These are phyloP conservation scores for Vitis hybrid DNA, from an alignment of 177 flowering plant species.

Conservation along the genomic window DNA sequence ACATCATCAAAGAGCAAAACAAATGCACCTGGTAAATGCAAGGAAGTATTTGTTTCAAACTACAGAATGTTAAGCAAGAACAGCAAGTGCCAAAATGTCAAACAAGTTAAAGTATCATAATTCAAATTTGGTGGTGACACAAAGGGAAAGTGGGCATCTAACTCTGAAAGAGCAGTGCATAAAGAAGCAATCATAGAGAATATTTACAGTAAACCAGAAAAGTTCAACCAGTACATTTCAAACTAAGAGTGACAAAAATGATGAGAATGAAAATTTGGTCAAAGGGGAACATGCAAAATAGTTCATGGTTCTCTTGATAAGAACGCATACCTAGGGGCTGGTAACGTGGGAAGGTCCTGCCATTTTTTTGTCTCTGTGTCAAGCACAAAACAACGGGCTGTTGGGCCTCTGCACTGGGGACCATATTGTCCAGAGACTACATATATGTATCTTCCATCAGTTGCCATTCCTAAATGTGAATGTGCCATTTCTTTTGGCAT, in stretches of 20 bases:
- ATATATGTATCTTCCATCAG: slow-evolving; percentile 94
- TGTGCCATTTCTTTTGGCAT: slow-evolving; percentile 97
- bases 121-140: too few relatives aligned
- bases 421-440: slow-evolving; percentile 91
- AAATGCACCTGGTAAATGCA: too few relatives aligned
- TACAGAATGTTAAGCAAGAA: too few relatives aligned
- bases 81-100: too few relatives aligned
- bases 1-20: too few relatives aligned
- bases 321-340: slow-evolving; percentile 74
- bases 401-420: slow-evolving; percentile 91
- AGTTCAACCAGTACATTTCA: too few relatives aligned
- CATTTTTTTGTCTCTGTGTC: slow-evolving; percentile 78
- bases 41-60: too few relatives aligned
- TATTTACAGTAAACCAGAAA: too few relatives aligned
- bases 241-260: background rate
- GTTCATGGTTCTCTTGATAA: background rate
- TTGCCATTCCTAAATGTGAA: slow-evolving; percentile 92
- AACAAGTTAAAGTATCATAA: too few relatives aligned
- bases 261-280: background rate
- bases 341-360: slow-evolving; percentile 67
- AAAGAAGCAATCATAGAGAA: too few relatives aligned
- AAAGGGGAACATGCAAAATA: background rate
- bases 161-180: too few relatives aligned
- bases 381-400: slow-evolving; percentile 61
- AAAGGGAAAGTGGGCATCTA: too few relatives aligned